These are phyloP conservation scores for Leccinum variicolor DNA, from an alignment of 768 basidiomycete species.

Conservation along the genomic window DNA sequence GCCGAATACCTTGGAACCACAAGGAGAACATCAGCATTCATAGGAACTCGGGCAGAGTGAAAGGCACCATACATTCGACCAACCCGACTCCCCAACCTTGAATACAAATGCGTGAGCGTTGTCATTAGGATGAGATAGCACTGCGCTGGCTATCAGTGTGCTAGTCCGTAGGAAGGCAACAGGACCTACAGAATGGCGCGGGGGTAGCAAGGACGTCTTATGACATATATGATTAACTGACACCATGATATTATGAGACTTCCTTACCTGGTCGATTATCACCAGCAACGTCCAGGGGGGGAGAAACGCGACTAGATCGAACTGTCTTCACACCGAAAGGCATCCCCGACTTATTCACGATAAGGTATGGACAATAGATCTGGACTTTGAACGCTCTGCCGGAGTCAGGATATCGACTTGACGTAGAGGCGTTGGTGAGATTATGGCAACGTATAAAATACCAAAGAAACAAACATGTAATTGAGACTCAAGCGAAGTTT, in stretches of 20 bases:
- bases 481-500: slow-evolving; percentile 83
- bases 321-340: slow-evolving; percentile 72
- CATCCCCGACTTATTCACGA: slow-evolving; percentile 90
- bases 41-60: not conserved
- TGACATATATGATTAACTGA: slow-evolving; percentile 5
- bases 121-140: slow-evolving; percentile 81
- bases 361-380: slow-evolving; percentile 84
- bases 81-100: slow-evolving; percentile 74
- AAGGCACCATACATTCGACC: slow-evolving; percentile 70
- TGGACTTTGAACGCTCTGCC: slow-evolving; percentile 97
- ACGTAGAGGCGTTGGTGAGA: slow-evolving; percentile 6
- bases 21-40: slow-evolving; percentile 5
- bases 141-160: slow-evolving; percentile 37
- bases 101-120: slow-evolving; percentile 83
- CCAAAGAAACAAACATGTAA: slow-evolving; percentile 67
- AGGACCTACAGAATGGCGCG: slow-evolving; percentile 74
- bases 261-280: slow-evolving; percentile 57
- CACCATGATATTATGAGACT: slow-evolving; percentile 11
- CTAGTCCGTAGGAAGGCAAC: slow-evolving; percentile 1
- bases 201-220: slow-evolving; percentile 50
- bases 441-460: not conserved
- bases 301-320: slow-evolving; percentile 57
- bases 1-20: slow-evolving; percentile 59
- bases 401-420: slow-evolving; percentile 76
- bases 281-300: slow-evolving; percentile 81